These are phyloP conservation scores for Pythium biforme DNA, from an alignment of 352 stramenopile genomes.

Conservation along the genomic window DNA sequence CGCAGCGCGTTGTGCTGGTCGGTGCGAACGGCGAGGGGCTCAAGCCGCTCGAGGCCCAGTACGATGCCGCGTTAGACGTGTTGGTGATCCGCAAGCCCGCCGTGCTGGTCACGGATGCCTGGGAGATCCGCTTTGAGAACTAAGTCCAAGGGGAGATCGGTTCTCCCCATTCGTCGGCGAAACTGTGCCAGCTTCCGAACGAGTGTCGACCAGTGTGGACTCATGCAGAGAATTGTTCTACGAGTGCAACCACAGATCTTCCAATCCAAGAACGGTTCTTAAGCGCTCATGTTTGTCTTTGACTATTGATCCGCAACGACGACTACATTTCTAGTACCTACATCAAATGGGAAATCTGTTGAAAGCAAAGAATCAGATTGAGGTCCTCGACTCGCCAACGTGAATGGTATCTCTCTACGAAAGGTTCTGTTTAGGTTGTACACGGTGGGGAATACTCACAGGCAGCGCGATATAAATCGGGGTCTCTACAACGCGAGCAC, in stretches of 20 bases:
- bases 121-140: conserved; percentile 56
- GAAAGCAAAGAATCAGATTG: not conserved
- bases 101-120: conserved; percentile 65
- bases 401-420: conserved; percentile 6
- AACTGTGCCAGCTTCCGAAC: no score
- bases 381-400: not conserved
- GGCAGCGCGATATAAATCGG: not conserved
- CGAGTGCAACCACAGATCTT: no score
- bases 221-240: no score
- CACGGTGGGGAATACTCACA: conserved; percentile 6
- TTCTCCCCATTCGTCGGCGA: no score
- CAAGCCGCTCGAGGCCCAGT: conserved; percentile 52
- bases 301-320: no score
- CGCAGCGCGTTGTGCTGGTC: conserved; percentile 44
- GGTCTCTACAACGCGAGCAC: conserved; percentile 14
- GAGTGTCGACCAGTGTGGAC: no score
- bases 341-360: no score
- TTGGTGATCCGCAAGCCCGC: conserved; percentile 87
- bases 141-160: not conserved
- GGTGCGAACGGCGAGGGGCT: conserved; percentile 20
- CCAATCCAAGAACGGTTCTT: no score
- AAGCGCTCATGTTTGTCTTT: no score
- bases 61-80: conserved; percentile 55
- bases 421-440: conserved; percentile 6
- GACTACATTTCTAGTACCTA: no score